Conservation (phyloP, 129 eudicot genomes). For the Chrysanthemum seticuspe region DNA sequence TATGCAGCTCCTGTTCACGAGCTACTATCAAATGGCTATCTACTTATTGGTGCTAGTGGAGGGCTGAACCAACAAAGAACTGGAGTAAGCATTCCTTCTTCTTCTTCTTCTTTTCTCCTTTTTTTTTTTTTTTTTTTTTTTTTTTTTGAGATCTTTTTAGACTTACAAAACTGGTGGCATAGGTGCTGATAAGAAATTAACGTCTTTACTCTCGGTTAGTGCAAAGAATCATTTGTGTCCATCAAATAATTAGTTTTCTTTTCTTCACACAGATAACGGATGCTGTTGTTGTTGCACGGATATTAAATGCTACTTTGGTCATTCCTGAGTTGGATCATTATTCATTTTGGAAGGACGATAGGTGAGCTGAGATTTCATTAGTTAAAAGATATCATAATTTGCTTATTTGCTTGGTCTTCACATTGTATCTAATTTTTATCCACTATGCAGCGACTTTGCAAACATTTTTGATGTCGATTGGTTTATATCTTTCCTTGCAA, state of each 20-base stretch:
- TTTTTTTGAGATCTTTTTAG: neutral
- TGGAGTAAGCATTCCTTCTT: slow-evolving; percentile 51
- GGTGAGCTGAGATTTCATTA: slow-evolving; percentile 48
- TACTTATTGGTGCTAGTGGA: slow-evolving; percentile 93
- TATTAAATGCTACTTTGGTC: slow-evolving; percentile 89
- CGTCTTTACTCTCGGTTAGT: no score
- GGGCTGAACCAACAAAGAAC: slow-evolving; percentile 93
- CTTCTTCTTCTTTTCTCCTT: neutral
- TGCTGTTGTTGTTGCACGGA: slow-evolving; percentile 93
- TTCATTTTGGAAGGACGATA: slow-evolving; percentile 95
- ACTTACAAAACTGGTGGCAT: no score
- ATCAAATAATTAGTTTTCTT: slow-evolving; percentile 16
- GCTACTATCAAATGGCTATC: slow-evolving; percentile 74
- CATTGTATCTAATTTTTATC: slow-evolving; percentile 10
- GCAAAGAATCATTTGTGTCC: neutral
- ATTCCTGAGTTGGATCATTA: slow-evolving; percentile 87
- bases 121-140: slow-evolving; percentile 1
- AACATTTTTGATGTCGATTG: slow-evolving; percentile 88
- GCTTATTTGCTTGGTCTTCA: slow-evolving; percentile 16
- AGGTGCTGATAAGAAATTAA: no score
- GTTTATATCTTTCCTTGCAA: slow-evolving; percentile 87
- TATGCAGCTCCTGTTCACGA: slow-evolving; percentile 69
- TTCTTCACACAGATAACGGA: slow-evolving; percentile 71
- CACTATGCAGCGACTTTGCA: slow-evolving; percentile 70
- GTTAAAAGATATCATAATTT: slow-evolving; percentile 7